Evolutionary conservation across 1,284 basidiomycete genomes (phyloP).

Genomic region (Blastosporella zonata): DNA sequence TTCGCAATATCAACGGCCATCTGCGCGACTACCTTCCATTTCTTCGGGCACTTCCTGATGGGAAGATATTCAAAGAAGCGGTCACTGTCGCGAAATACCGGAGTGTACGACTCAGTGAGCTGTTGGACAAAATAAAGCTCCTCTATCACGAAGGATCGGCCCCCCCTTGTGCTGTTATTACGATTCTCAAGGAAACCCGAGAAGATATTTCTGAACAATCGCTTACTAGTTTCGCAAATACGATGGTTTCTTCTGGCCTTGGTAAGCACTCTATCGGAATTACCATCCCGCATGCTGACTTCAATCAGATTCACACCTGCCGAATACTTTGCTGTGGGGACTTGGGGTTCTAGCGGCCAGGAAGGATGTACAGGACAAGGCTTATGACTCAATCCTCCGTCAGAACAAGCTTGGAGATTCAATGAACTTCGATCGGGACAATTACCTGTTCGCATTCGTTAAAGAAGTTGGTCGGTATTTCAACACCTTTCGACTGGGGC

Average conservation of each 20-base stretch:
- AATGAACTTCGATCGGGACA: conserved; percentile 10
- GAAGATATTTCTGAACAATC: conserved; percentile 13
- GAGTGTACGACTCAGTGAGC: conserved; percentile 7
- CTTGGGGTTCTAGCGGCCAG: conserved; percentile 14
- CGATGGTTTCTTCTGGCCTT: conserved; percentile 19
- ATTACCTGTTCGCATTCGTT: conserved; percentile 17
- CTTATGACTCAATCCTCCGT: conserved; percentile 11
- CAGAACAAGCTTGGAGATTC: conserved; percentile 10
- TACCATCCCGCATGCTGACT: no score
- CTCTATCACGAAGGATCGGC: conserved; percentile 10
- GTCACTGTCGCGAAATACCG: conserved; percentile 15
- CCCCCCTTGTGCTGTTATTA: conserved; percentile 10
- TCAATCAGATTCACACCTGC: no score
- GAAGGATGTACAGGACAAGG: conserved; percentile 15
- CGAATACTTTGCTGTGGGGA: conserved; percentile 11
- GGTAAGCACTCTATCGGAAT: conserved; percentile 1
- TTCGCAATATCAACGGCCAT: conserved; percentile 19
- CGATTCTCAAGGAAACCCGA: conserved; percentile 10
- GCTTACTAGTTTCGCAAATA: conserved; percentile 17
- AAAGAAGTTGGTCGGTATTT: conserved; percentile 19
- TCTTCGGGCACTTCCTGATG: conserved; percentile 14
- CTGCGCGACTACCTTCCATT: conserved; percentile 19
- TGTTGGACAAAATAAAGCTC: conserved; percentile 9
- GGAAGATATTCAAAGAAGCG: conserved; percentile 15
- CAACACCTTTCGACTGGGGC: conserved; percentile 16